Evolutionary conservation across 208 protist genomes (phyloP), one percentile per base, ranked within the genome.

Genomic region (Acanthamoeba castellanii): DNA sequence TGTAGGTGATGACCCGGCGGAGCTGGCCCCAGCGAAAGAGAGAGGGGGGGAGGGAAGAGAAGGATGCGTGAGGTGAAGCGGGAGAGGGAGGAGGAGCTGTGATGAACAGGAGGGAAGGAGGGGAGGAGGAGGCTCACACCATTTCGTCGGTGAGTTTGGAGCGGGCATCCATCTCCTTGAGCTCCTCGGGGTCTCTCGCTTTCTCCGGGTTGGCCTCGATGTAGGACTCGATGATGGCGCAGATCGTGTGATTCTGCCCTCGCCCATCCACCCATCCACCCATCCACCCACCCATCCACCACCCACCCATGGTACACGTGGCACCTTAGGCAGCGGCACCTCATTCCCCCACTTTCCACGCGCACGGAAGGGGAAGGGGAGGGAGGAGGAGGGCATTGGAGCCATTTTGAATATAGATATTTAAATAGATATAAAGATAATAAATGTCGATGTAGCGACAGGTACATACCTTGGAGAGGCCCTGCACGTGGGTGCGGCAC

Each of bases 81-180:
- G n/a, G n/a, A n/a, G n/a, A n/a, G n/a, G n/a, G n/a, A n/a, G n/a
- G n/a, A n/a, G n/a, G n/a, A 85, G 25, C 37, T 59, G 25, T 50
- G 37, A 85, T 76, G 8, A 5, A 20, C 68, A 76, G 14, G 34
- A 14, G 34, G 68, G 14, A 76, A 14, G n/a, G 68, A 76, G 25
- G 25, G 74, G 8, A 76, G 45, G 50, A 45, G 92, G 5, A 34
- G 20, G 64, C 30, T 27, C 5, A 25, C 20, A 95, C 94, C 95
- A 96, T 96, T 18, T 96, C 95, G 50, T 96, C 95, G 16, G 95
- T 96, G 1, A 96, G 95, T n/a, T 96, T 96, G 42, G 32, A 95
- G 68, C 52, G 37, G 18, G 61, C n/a, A 93, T 96, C 95, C 95
- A 96, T 96, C 16, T 95, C 85, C 13, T 78, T 45, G 1, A 96